Percentiles rank a stretch among this genome's conserved stretches.
Conservation (phyloP, 177 flowering plant species). For the Vitis hybrid region DNA sequence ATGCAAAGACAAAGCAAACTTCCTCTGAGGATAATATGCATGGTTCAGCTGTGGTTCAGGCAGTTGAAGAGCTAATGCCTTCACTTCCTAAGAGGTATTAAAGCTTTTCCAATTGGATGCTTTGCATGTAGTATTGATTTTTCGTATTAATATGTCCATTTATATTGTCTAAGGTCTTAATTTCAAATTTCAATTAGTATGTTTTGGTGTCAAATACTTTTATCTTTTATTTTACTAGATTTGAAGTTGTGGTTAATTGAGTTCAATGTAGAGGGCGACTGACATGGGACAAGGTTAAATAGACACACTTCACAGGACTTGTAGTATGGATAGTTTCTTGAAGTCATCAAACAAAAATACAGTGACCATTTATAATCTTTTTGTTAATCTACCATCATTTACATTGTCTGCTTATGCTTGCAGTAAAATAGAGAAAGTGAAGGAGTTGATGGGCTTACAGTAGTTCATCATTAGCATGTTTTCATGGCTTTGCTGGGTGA, state of each 20-base stretch:
- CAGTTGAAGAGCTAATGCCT: slow-evolving; percentile 31
- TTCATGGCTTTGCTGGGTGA: too few relatives aligned
- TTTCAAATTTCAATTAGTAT: background rate
- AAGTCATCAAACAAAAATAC: background rate
- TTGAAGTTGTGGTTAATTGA: background rate
- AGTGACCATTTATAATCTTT: too few relatives aligned
- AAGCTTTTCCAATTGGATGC: background rate
- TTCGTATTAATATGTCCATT: background rate
- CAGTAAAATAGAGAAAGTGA: slow-evolving; percentile 24
- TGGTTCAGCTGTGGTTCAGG: slow-evolving; percentile 17
- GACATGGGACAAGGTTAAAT: too few relatives aligned
- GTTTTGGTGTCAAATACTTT: background rate
- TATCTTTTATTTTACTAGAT: background rate
- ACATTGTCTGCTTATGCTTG: slow-evolving; percentile 3
- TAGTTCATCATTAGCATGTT: too few relatives aligned
- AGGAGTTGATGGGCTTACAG: slow-evolving; percentile 5
- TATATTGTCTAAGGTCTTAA: background rate
- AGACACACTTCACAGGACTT: background rate
- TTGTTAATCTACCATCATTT: too few relatives aligned
- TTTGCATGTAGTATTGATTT: background rate
- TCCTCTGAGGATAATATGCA: slow-evolving; percentile 2
- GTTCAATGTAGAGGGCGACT: too few relatives aligned
- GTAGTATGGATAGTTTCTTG: background rate
- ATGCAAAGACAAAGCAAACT: slow-evolving; percentile 12
- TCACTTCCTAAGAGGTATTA: slow-evolving; percentile 33